These are phyloP conservation scores for Candida manassasensis DNA, from an alignment of 805 yeast species.

Conservation along the genomic window DNA sequence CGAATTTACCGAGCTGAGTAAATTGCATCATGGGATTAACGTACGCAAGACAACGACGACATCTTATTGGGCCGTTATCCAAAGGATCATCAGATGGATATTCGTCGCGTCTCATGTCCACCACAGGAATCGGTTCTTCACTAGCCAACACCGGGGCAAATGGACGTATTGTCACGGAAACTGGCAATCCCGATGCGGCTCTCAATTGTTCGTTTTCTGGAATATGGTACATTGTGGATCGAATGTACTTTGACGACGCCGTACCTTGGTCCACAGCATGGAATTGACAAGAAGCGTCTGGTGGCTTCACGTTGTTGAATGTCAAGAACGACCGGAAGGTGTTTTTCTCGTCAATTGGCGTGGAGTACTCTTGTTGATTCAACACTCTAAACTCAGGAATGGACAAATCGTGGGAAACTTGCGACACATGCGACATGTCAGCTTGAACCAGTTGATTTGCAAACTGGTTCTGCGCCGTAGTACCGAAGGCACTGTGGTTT, in stretches of 20 bases:
- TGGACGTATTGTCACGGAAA: constrained; percentile 79
- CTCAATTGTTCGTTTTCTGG: constrained; percentile 73
- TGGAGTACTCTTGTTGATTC: constrained; percentile 21
- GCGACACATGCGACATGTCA: constrained; percentile 3
- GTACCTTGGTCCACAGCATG: constrained; percentile 76
- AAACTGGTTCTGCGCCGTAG: neutral
- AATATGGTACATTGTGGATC: constrained; percentile 75
- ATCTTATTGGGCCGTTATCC: constrained; percentile 72
- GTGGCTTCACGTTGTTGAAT: constrained; percentile 76
- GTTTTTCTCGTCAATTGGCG: constrained; percentile 27
- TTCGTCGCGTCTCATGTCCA: constrained; percentile 44
- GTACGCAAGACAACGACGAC: constrained; percentile 88
- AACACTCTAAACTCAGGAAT: constrained; percentile 13
- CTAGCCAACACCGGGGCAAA: constrained; percentile 58
- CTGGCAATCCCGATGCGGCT: constrained; percentile 67
- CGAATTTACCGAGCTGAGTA: constrained; percentile 55
- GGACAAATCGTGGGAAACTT: constrained; percentile 6
- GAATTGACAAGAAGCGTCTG: constrained; percentile 70
- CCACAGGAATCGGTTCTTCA: constrained; percentile 61
- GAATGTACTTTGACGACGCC: constrained; percentile 73
- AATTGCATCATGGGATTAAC: constrained; percentile 79
- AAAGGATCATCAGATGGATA: constrained; percentile 14
- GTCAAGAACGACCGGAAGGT: constrained; percentile 54
- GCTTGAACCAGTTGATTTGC: neutral
- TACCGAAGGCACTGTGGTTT: neutral